These are phyloP conservation scores for Quercus phellos DNA, from an alignment of 331 rosid species.

Conservation along the genomic window DNA sequence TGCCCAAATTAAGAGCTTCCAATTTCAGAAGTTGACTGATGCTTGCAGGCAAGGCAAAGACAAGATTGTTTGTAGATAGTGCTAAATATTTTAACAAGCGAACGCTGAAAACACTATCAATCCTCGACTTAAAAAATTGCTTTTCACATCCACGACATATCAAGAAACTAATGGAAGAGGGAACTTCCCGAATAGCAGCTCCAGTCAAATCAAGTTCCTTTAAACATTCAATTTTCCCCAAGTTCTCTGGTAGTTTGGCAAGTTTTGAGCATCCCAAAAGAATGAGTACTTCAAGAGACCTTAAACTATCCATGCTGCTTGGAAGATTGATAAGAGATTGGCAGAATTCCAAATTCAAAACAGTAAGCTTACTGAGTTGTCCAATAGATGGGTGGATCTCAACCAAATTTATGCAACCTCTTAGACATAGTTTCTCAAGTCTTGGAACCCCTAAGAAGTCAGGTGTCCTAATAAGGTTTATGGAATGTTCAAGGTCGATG, in stretches of 20 bases:
- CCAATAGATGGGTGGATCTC: conserved; percentile 31
- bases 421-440: conserved; percentile 29
- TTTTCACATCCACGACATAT: no score
- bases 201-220: no score
- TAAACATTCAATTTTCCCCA: not conserved
- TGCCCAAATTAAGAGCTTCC: no score
- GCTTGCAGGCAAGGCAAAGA: no score
- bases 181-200: no score
- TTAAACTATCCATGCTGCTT: conserved; percentile 17
- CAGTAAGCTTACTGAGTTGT: conserved; percentile 21
- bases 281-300: conserved; percentile 16
- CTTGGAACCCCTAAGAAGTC: conserved; percentile 27
- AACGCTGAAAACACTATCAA: no score
- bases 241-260: conserved; percentile 24
- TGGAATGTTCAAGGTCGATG: conserved; percentile 23
- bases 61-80: no score
- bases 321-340: conserved; percentile 27
- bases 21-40: no score
- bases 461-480: conserved; percentile 17
- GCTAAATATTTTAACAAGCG: no score
- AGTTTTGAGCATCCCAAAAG: conserved; percentile 32
- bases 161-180: no score
- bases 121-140: no score
- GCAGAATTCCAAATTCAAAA: conserved; percentile 20
- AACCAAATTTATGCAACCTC: conserved; percentile 29